phyloP scores from a whole-genome alignment of 768 basidiomycete species.

The Calocybe gangraenosa region DNA sequence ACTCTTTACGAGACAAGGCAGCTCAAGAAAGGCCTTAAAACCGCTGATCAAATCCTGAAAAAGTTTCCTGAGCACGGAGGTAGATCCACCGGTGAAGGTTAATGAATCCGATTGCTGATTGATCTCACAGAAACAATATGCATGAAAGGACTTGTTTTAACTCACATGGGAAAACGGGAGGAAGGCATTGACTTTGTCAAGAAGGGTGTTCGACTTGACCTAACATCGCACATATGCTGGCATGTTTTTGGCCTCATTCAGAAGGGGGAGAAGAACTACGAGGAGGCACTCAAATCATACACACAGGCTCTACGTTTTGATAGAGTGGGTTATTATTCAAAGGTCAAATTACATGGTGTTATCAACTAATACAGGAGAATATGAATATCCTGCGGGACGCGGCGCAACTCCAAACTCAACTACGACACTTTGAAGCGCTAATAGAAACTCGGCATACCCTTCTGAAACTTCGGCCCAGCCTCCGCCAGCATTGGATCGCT shows the following conservation, averaged over 20 bases:
- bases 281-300: constrained; percentile 92
- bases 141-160: constrained; percentile 91
- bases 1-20: constrained; percentile 86
- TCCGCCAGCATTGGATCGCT: constrained; percentile 87
- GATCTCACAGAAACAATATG: constrained; percentile 75
- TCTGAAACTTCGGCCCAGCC: constrained; percentile 72
- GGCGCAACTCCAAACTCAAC: constrained; percentile 83
- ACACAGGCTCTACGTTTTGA: constrained; percentile 85
- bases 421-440: constrained; percentile 73
- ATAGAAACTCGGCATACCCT: constrained; percentile 82
- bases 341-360: constrained; percentile 6
- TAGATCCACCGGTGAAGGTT: constrained; percentile 28
- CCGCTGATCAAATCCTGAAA: constrained; percentile 90
- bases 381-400: constrained; percentile 90
- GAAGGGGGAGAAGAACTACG: constrained; percentile 92
- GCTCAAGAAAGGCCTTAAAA: constrained; percentile 85
- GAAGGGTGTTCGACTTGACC: constrained; percentile 76
- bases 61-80: constrained; percentile 96
- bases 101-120: constrained; percentile 3
- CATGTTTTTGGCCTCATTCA: constrained; percentile 96
- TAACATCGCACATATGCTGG: constrained; percentile 94
- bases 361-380: constrained; percentile 63
- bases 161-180: constrained; percentile 74
- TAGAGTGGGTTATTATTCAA: constrained; percentile 50
- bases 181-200: constrained; percentile 82